Conservation (phyloP, 805 yeast genomes). For the Candida boidinii region DNA sequence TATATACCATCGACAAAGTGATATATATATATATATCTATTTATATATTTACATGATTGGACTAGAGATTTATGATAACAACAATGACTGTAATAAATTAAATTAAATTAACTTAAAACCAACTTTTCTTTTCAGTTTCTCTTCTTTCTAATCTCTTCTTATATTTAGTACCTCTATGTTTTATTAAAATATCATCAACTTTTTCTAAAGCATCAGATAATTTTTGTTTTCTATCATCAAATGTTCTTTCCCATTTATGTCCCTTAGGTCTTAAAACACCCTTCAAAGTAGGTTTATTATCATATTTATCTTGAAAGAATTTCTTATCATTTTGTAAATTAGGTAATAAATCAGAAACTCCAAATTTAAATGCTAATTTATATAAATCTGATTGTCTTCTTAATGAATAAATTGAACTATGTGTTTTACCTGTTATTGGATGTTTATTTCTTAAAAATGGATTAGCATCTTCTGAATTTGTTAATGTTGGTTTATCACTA, state of each 20-base stretch:
- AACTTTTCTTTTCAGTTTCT: constrained; percentile 24
- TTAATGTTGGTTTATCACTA: constrained; percentile 53
- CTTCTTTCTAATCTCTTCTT: constrained; percentile 35
- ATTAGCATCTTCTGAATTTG: constrained; percentile 64
- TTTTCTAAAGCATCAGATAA: constrained; percentile 58
- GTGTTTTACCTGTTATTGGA: constrained; percentile 71
- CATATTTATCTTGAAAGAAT: constrained; percentile 74
- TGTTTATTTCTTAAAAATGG: constrained; percentile 84
- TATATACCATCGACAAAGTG: too few relatives aligned
- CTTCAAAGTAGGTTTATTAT: constrained; percentile 57
- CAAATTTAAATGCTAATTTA: constrained; percentile 74
- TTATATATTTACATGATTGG: too few relatives aligned
- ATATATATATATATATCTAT: too few relatives aligned
- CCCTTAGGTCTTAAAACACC: constrained; percentile 78
- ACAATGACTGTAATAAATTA: not conserved
- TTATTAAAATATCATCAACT: constrained; percentile 59
- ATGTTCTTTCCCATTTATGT: constrained; percentile 67
- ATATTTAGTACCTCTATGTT: constrained; percentile 51
- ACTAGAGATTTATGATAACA: too few relatives aligned
- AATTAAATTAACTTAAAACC: constrained; percentile 21
- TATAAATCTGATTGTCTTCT: constrained; percentile 78
- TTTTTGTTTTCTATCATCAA: constrained; percentile 47
- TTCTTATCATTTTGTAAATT: constrained; percentile 47
- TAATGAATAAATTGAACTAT: constrained; percentile 68
- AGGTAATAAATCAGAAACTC: constrained; percentile 75